These are phyloP conservation scores for Ceratobasidium sp. DNA, from an alignment of 1,284 basidiomycete genomes.

Conservation along the genomic window DNA sequence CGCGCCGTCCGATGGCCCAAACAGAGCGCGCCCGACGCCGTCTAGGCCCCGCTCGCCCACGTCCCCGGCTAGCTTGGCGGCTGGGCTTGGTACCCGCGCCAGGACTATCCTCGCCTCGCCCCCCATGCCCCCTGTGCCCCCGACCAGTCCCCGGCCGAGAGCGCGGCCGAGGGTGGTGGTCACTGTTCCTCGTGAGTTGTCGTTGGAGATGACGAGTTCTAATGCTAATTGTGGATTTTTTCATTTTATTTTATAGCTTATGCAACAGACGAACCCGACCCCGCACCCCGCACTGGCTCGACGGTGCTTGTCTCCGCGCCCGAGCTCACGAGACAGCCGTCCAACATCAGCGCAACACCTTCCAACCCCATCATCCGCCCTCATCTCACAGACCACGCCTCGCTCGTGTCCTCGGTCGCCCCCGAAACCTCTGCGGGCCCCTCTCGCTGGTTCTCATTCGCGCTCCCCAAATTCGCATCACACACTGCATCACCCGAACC, in stretches of 20 bases:
- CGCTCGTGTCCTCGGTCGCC: conserved; percentile 36
- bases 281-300: conserved; percentile 14
- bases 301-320: conserved; percentile 22
- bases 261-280: conserved; percentile 35
- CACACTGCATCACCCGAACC: neutral
- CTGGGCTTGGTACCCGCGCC: conserved; percentile 13
- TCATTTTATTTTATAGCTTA: conserved; percentile 13
- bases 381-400: conserved; percentile 31
- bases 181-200: conserved; percentile 27
- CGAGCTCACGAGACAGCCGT: neutral
- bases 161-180: conserved; percentile 25
- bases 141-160: conserved; percentile 7
- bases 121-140: conserved; percentile 10
- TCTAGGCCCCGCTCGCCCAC: conserved; percentile 19
- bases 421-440: conserved; percentile 9
- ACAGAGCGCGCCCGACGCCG: neutral
- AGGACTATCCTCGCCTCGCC: conserved; percentile 25
- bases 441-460: conserved; percentile 36
- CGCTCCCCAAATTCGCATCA: conserved; percentile 18
- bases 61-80: neutral
- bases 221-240: neutral
- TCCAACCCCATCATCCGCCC: conserved; percentile 17
- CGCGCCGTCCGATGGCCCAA: conserved; percentile 19
- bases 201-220: neutral
- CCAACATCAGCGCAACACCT: conserved; percentile 4